phyloP scores from a whole-genome alignment of 2,329 filamentous ascomycete species.

The Phialemonium atrogriseum region DNA sequence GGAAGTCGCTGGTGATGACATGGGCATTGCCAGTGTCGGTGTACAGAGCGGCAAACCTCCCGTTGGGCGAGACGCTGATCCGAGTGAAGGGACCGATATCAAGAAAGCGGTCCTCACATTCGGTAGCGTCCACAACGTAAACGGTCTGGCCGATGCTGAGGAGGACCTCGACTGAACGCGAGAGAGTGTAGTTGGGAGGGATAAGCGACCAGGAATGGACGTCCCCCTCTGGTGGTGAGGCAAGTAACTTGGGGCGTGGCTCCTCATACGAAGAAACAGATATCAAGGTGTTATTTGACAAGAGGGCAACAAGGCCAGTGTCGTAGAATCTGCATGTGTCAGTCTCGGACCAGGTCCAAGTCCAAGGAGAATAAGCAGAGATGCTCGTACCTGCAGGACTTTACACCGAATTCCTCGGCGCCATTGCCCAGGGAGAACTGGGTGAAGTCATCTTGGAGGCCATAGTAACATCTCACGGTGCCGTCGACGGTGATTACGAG shows the following conservation, averaged over 20 bases:
- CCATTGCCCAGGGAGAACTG: constrained; percentile 89
- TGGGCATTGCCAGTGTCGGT: constrained; percentile 78
- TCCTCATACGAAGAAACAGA: constrained; percentile 86
- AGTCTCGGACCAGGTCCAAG: too few species aligned
- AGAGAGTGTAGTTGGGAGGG: constrained; percentile 79
- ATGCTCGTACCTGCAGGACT: constrained; percentile 57
- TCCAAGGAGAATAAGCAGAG: constrained; percentile 6
- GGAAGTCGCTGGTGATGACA: constrained; percentile 92
- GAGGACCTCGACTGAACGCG: constrained; percentile 85
- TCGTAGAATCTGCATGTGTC: constrained; percentile 85
- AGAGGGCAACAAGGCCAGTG: constrained; percentile 83
- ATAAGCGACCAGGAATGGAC: constrained; percentile 87
- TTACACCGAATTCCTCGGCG: constrained; percentile 79
- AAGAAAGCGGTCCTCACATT: constrained; percentile 83
- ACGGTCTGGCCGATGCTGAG: constrained; percentile 79
- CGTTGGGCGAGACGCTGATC: constrained; percentile 84
- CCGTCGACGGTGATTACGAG: constrained; percentile 85
- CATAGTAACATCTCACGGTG: constrained; percentile 81
- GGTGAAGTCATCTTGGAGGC: constrained; percentile 89
- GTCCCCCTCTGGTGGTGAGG: constrained; percentile 64
- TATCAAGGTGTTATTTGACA: constrained; percentile 80
- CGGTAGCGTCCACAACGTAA: constrained; percentile 77
- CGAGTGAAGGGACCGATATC: constrained; percentile 90
- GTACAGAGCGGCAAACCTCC: constrained; percentile 80
- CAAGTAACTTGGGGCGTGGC: constrained; percentile 77